Percentiles rank a stretch among this genome's conserved stretches.
These are phyloP conservation scores for Raddia distichophylla DNA, from an alignment of 176 grass and related monocot species.

Conservation along the genomic window DNA sequence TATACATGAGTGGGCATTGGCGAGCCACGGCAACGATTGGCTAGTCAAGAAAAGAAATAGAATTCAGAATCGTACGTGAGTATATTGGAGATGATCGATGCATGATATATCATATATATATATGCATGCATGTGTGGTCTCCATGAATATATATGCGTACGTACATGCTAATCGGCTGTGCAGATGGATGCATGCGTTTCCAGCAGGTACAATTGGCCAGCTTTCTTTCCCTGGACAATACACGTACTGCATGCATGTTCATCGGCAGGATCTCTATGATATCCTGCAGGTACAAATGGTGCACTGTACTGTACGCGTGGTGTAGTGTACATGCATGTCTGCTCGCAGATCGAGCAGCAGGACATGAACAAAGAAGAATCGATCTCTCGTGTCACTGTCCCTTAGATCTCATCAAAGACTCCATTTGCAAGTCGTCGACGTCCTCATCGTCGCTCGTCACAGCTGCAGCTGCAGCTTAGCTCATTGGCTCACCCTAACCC, in stretches of 20 bases:
- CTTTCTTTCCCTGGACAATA: neutral
- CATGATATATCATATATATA: no score
- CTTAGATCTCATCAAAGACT: constrained; percentile 11
- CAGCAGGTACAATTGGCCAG: neutral
- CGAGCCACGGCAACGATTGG: no score
- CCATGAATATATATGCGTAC: no score
- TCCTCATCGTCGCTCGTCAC: neutral
- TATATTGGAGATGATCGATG: no score
- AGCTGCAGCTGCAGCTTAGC: no score
- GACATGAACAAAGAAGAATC: neutral
- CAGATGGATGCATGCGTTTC: no score
- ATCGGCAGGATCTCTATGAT: neutral
- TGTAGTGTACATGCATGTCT: neutral
- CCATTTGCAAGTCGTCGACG: constrained; percentile 14
- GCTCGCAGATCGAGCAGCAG: neutral
- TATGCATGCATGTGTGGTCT: no score
- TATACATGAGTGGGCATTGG: no score
- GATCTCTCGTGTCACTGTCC: neutral
- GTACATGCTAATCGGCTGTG: no score
- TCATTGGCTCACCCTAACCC: neutral
- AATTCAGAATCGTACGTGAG: no score
- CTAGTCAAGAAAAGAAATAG: no score
- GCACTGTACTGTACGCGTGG: neutral
- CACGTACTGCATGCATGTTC: neutral
- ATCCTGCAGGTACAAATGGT: neutral